Base-by-base conservation (phyloP, 257 asterid genomes). In the Salvia rosmarinus region DNA sequence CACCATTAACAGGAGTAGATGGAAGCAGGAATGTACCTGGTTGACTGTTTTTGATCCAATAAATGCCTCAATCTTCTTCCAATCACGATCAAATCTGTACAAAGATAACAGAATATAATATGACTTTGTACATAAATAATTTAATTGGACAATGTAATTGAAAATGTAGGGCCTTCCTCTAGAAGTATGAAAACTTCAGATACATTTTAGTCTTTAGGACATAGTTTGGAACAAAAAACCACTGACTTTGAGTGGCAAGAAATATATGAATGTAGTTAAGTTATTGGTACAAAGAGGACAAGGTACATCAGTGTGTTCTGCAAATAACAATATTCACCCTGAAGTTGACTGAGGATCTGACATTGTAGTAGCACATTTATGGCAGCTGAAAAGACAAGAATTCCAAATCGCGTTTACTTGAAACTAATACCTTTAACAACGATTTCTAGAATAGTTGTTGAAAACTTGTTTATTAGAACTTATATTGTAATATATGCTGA, bases 11-110 rank as follows among this genome's bases (percentile, higher is more conserved):
- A 44, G 30, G 23, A 40, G 49, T 17, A 34, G 46, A n/a, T 34
- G 44, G 44, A 11, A 67, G 59, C 54, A 66, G 14, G 23, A 39
- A 49, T 9, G 65, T 71, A 90, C 98, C 97, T 92, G 98, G 78
- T 90, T 92, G 39, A 88, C 98, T 23, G 96, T 83, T 79, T 92
- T 92, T 6, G 98, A 92, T 42, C 97, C 98, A 42, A 92, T 74
- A 84, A 92, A 92, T 61, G 98, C 98, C 83, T 92, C 98, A 19
- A 92, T 92, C 77, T 92, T 92, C 79, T 92, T 92, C 98, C 98
- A 92, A 77, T 92, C 98, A 30, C 98, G 97, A 68, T 92, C 97
- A 75, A 92, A 92, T 9, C 98, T 92, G 81, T 40, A 76, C 6
- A 49, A 52, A 64, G 46, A 42, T 4, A 71, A 23, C 25, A 64